Evolutionary conservation across 2,329 filamentous ascomycete genomes (phyloP).

Genomic region (Metarhizium guizhouense): DNA sequence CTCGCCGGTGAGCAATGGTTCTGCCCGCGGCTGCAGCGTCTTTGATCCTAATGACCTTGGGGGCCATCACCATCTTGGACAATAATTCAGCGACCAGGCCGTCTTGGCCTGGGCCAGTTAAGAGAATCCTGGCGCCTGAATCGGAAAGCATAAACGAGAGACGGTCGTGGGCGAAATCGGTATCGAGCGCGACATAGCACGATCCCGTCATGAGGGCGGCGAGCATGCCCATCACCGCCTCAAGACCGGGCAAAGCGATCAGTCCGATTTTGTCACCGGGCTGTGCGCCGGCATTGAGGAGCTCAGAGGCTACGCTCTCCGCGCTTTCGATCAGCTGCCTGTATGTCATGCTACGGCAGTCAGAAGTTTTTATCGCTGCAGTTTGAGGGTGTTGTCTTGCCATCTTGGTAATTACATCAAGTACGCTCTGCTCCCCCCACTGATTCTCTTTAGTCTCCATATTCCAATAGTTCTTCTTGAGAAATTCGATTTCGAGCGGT

Average conservation of each 20-base stretch:
- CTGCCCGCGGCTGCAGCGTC: constrained; percentile 11
- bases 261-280: constrained; percentile 12
- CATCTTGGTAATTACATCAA: constrained; percentile 10
- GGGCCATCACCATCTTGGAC: constrained; percentile 8
- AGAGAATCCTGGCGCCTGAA: constrained; percentile 9
- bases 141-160: constrained; percentile 16
- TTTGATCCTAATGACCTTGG: constrained; percentile 11
- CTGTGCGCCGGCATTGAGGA: constrained; percentile 11
- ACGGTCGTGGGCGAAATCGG: constrained; percentile 16
- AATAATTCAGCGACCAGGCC: constrained; percentile 10
- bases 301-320: constrained; percentile 14
- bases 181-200: constrained; percentile 17
- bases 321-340: constrained; percentile 13
- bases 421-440: constrained; percentile 13
- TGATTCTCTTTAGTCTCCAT: constrained; percentile 9
- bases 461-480: constrained; percentile 11
- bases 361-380: constrained; percentile 16
- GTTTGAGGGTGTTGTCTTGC: constrained; percentile 14
- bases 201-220: constrained; percentile 13
- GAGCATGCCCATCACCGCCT: constrained; percentile 14
- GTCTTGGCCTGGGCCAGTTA: constrained; percentile 13
- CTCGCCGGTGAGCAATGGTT: constrained; percentile 5
- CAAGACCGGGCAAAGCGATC: constrained; percentile 13
- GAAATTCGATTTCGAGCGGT: constrained; percentile 11
- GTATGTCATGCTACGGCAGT: constrained; percentile 14